Evolutionary conservation across 2,329 filamentous ascomycete species (phyloP).

Genomic region (Cladophialophora bantiana): DNA sequence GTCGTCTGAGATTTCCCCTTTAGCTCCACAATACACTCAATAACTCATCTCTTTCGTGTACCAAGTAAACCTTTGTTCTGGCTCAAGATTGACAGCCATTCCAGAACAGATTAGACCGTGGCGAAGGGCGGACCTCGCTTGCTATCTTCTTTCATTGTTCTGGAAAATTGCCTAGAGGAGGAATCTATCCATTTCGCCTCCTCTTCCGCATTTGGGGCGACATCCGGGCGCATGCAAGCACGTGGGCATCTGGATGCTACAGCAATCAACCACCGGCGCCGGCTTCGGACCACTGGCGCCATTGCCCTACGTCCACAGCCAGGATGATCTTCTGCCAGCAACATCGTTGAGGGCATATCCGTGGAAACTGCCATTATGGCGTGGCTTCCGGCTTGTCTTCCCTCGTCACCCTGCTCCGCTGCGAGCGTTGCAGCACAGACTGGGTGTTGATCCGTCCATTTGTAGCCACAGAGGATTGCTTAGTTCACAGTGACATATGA

Average conservation of each 20-base stretch:
- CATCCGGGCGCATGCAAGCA: constrained; percentile 5
- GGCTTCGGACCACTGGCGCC: constrained; percentile 7
- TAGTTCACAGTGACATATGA: neutral
- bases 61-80: neutral
- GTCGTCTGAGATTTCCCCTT: neutral
- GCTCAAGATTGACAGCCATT: neutral
- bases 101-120: constrained; percentile 4
- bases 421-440: constrained; percentile 10
- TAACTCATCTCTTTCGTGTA: neutral
- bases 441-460: constrained; percentile 11
- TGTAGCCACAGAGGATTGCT: neutral
- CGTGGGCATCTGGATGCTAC: constrained; percentile 14
- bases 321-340: constrained; percentile 7
- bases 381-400: constrained; percentile 1
- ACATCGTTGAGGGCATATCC: neutral
- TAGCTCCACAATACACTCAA: neutral
- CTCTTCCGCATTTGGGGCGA: constrained; percentile 21
- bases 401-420: constrained; percentile 24
- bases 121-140: neutral
- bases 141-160: constrained; percentile 18
- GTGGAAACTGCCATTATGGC: neutral
- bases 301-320: no score
- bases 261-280: neutral
- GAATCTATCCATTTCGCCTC: constrained; percentile 14
- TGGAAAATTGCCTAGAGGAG: constrained; percentile 30